Base-by-base conservation (phyloP, 108 stramenopile species). In the Craspedostauros australis region DNA sequence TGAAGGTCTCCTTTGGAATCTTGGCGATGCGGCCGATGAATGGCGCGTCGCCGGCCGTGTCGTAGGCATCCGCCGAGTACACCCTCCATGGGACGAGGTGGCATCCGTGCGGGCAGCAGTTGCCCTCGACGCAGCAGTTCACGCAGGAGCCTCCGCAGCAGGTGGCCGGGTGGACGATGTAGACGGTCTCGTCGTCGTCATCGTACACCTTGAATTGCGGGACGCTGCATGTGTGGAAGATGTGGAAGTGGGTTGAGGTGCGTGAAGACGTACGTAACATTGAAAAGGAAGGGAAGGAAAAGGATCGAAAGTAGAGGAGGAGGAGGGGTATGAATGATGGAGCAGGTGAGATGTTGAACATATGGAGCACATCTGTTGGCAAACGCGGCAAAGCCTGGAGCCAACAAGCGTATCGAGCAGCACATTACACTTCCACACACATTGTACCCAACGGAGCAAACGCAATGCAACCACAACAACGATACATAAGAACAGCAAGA, bases 21-120 rank as follows among this genome's bases (percentile, higher is more conserved):
- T 68, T 68, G 14, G 56, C 56, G 58, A 68, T 68, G 21, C 41
- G 46, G 16, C 58, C 66, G 47, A 70, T 46, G 43, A 69, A 55
- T 0, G 65, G 64, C 21, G 70, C 80, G 62, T 71, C 68, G 15
- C 66, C 72, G 62, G 77, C 68, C 3, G 76, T 80, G 26, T 70
- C 46, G 3, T 27, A 5, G 37, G 69, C 66, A 5, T 57, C 29
- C 3, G 75, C 75, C 19, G 75, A 60, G 58, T 72, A 88, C 31
- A 88, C 42, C 14, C 68, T 54, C 70, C 77, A 83, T 1, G 82
- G 72, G 23, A 70, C 71, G 57, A 82, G 80, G 68, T 76, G 81
- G 52, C 86, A 88, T 24, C 81, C 86, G 29, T 78, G 65, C 32
- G 78, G 74, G 39, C 66, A 68, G 38, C 76, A 79, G 15, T 77